A percentile compares a stretch with the other conserved stretches of the same genome.
Conservation (phyloP, 1,284 basidiomycete genomes). For the Garcileccinum viscosum region DNA sequence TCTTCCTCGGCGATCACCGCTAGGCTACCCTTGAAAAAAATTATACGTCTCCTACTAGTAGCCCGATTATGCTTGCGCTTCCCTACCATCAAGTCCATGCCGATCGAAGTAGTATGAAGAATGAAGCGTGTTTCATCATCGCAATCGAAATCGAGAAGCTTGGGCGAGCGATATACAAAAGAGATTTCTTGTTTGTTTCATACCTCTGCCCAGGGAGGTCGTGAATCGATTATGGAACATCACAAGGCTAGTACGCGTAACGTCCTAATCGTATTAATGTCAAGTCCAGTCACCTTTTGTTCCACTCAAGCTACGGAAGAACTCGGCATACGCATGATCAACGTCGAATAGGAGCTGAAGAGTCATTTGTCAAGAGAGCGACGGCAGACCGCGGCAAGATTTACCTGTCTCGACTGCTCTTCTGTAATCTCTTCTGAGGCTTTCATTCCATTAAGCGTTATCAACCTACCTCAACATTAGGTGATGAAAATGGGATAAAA, state of each 20-base stretch:
- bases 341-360: constrained; percentile 91
- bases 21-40: background rate
- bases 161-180: no score
- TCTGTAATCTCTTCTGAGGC: constrained; percentile 96
- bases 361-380: background rate
- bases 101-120: background rate
- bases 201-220: background rate
- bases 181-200: background rate
- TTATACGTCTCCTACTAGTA: no score
- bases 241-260: background rate
- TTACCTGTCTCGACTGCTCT: constrained; percentile 91
- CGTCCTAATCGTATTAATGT: constrained; percentile 1
- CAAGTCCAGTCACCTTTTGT: constrained; percentile 36
- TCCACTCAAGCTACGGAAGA: constrained; percentile 84
- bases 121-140: background rate
- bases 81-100: background rate
- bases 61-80: no score
- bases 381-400: constrained; percentile 18
- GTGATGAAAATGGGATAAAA: background rate
- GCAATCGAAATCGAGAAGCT: no score
- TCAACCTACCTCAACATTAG: constrained; percentile 68
- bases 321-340: constrained; percentile 96
- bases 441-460: constrained; percentile 95
- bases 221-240: background rate
- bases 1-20: background rate